Evolutionary conservation across 1,284 basidiomycete species (phyloP).

Genomic region (Leccinum angustisporum): DNA sequence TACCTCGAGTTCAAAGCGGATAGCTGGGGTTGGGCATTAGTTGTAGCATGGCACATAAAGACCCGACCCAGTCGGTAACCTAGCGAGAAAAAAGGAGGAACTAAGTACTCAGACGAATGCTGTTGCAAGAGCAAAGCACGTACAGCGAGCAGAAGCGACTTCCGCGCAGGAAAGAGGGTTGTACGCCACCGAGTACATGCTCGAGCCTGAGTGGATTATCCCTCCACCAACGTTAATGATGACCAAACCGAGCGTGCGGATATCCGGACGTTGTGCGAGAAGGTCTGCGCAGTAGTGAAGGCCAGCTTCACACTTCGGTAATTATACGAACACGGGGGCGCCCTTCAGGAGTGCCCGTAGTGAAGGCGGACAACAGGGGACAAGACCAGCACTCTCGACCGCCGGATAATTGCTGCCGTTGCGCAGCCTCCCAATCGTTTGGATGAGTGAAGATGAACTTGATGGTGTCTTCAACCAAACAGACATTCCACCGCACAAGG

Average conservation of each 20-base stretch:
- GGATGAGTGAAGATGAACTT: constrained; percentile 33
- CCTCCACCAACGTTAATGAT: neutral
- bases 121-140: neutral
- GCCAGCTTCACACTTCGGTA: constrained; percentile 50
- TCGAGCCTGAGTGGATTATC: neutral
- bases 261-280: constrained; percentile 14
- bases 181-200: neutral
- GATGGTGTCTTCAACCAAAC: constrained; percentile 22
- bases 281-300: constrained; percentile 44
- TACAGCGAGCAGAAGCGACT: neutral
- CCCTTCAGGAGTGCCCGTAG: constrained; percentile 6
- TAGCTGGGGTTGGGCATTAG: too few species aligned
- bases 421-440: constrained; percentile 25
- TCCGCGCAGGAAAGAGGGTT: neutral
- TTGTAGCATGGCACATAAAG: neutral
- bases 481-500: too few species aligned
- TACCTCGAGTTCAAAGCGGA: neutral
- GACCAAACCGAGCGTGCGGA: neutral
- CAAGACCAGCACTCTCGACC: constrained; percentile 32
- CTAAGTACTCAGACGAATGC: neutral
- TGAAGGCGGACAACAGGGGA: constrained; percentile 9
- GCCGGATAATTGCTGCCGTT: constrained; percentile 39
- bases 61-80: neutral
- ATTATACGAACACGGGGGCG: constrained; percentile 39
- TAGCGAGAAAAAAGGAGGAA: neutral